phyloP scores from a whole-genome alignment of 805 yeast species.

The Ogataea saltuana region DNA sequence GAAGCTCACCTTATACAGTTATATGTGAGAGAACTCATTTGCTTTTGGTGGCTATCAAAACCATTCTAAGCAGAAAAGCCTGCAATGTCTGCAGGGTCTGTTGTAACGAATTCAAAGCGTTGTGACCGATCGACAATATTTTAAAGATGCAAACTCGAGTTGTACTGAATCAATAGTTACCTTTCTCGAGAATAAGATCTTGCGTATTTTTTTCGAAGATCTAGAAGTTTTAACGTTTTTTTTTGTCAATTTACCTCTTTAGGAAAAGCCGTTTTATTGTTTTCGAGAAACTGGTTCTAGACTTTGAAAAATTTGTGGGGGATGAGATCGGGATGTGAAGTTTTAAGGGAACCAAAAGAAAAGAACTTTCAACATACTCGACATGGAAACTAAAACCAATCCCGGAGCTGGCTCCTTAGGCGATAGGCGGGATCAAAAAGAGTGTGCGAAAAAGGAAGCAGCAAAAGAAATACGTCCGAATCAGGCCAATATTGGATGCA shows the following conservation, averaged over 20 bases:
- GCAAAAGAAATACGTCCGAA: background rate
- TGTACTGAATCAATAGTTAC: too few relatives aligned
- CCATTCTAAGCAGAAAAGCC: too few relatives aligned
- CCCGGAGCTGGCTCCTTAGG: background rate
- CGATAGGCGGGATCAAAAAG: conserved; percentile 5
- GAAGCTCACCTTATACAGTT: too few relatives aligned
- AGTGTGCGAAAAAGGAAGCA: background rate
- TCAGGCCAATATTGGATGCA: background rate
- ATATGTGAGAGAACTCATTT: too few relatives aligned
- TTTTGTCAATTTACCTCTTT: background rate
- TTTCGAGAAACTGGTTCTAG: conserved; percentile 3
- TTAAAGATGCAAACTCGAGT: too few relatives aligned
- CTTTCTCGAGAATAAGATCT: too few relatives aligned
- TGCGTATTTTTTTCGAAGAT: background rate
- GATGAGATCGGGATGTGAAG: conserved; percentile 3
- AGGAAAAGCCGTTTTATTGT: conserved; percentile 6
- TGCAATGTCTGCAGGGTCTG: too few relatives aligned
- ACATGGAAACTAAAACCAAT: too few relatives aligned
- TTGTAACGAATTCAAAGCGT: too few relatives aligned
- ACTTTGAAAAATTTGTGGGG: background rate
- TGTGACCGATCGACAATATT: too few relatives aligned
- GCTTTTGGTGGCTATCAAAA: too few relatives aligned
- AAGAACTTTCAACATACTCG: too few relatives aligned
- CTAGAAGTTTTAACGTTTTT: background rate
- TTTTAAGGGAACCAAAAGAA: conserved; percentile 1